Base-by-base conservation (phyloP, 2,329 filamentous ascomycete genomes). In the Trichoderma simmonsii region DNA sequence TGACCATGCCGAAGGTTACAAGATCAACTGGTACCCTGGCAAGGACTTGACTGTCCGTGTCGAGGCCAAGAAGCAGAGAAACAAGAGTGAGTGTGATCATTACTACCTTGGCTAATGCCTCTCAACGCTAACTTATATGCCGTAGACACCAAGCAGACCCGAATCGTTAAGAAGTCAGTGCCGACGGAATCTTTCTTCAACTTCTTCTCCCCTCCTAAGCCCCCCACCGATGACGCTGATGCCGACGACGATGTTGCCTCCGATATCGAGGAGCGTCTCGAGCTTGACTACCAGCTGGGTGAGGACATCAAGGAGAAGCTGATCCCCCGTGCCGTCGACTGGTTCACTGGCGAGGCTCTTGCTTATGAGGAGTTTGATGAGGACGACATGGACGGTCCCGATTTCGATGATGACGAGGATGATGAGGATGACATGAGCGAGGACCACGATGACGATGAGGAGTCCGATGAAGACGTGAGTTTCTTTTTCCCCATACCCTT, bases 301-400 rank as follows among this genome's bases (percentile, higher is more conserved):
- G 96, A 99, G 86, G 96, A 99, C 81, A 98, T 99, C 86, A 99
- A 99, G 87, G 96, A 99, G 89, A 99, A 99, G 87, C 89, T 99
- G 76, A 99, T 99, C 77, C 96, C 96, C 75, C 94, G 95, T 77
- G 96, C 97, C 72, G 96, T 99, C 78, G 96, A 99, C 85, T 99
- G 96, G 96, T 99, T 99, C 83, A 99, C 96, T 68, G 96, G 96
- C 72, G 96, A 99, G 85, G 96, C 96, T 77, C 91, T 99, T 75
- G 95, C 96, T 77, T 99, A 94, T 78, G 96, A 99, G 87, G 95
- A 98, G 82, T 84, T 97, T 73, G 92, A 95, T 51, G 89, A 89
- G 64, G 92, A 97, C 70, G 94, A 95, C 74, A 86, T 94, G 75
- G 92, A 95, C 71, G 92, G 92, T 78, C 93, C 91, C 74, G 93